These are phyloP conservation scores for Ceratobasidium sp. DNA, from an alignment of 1,284 basidiomycete species.

Conservation along the genomic window DNA sequence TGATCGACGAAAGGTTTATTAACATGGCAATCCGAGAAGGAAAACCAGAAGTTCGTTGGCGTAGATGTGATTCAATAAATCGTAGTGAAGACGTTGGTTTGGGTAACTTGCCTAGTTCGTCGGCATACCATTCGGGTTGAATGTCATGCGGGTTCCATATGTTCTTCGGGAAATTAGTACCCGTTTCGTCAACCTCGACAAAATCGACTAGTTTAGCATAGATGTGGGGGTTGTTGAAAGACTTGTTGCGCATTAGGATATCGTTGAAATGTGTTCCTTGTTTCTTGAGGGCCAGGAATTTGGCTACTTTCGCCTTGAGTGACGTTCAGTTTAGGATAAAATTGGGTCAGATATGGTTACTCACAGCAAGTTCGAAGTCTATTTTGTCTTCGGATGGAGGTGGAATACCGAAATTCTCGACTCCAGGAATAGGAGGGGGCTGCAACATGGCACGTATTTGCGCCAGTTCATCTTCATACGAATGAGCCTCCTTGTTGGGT, in stretches of 20 bases:
- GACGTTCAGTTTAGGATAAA: background rate
- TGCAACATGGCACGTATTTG: slow-evolving; percentile 59
- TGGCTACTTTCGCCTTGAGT: slow-evolving; percentile 74
- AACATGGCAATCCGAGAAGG: background rate
- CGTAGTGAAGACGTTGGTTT: background rate
- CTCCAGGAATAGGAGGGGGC: slow-evolving; percentile 68
- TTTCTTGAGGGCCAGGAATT: slow-evolving; percentile 78
- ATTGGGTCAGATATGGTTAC: slow-evolving; percentile 45
- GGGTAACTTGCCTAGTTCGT: slow-evolving; percentile 65
- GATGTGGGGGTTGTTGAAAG: slow-evolving; percentile 94
- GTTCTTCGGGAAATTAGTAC: slow-evolving; percentile 75
- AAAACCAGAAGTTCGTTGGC: background rate
- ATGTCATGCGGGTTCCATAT: slow-evolving; percentile 75
- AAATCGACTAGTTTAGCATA: slow-evolving; percentile 93
- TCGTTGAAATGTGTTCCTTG: slow-evolving; percentile 92
- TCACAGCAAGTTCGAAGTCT: slow-evolving; percentile 68
- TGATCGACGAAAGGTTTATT: background rate
- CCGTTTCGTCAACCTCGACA: slow-evolving; percentile 85
- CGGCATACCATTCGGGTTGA: slow-evolving; percentile 70
- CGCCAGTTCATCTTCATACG: slow-evolving; percentile 33
- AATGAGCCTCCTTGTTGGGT: background rate
- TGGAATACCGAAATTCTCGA: slow-evolving; percentile 82
- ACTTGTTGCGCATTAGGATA: slow-evolving; percentile 85
- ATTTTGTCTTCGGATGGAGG: slow-evolving; percentile 62
- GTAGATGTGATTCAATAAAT: background rate